phyloP scores from a whole-genome alignment of 2,329 filamentous ascomycete genomes.

The Fusarium albidum region DNA sequence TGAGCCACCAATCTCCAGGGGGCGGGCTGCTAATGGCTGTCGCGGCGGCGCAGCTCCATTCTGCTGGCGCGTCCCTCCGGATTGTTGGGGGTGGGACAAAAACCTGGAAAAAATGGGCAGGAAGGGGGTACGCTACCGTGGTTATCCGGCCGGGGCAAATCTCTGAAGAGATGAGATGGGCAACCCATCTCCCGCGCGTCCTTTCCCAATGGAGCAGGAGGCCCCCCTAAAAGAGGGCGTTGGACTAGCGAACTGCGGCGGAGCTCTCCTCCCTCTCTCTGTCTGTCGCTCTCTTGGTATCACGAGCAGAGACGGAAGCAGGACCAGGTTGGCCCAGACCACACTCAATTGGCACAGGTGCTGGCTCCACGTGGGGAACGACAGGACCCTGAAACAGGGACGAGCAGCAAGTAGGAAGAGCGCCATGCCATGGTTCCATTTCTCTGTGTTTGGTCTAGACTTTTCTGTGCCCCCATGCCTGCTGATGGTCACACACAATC shows the following conservation, averaged over 20 bases:
- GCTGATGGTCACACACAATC: no score
- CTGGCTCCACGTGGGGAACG: neutral
- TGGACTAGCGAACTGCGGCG: conserved; percentile 7
- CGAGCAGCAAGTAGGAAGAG: neutral
- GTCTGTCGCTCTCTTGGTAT: neutral
- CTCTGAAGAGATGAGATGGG: conserved; percentile 18
- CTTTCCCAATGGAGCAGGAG: conserved; percentile 20
- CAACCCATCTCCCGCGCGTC: conserved; percentile 9
- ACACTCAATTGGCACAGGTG: conserved; percentile 12
- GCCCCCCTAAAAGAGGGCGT: conserved; percentile 4
- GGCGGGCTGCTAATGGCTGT: no score
- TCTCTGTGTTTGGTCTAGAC: no score
- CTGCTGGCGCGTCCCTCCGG: no score
- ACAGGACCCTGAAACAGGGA: conserved; percentile 22
- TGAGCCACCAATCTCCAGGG: no score
- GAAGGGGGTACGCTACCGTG: neutral
- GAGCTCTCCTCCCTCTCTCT: neutral
- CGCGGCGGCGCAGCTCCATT: no score
- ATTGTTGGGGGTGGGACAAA: conserved; percentile 6
- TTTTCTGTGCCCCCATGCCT: no score
- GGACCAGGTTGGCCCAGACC: conserved; percentile 15
- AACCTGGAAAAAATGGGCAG: no score
- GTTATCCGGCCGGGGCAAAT: conserved; percentile 3
- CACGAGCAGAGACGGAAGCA: neutral
- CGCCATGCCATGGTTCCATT: no score